Conservation (phyloP, 2,329 filamentous ascomycete genomes). For the Myriosclerotinia duriaeana region DNA sequence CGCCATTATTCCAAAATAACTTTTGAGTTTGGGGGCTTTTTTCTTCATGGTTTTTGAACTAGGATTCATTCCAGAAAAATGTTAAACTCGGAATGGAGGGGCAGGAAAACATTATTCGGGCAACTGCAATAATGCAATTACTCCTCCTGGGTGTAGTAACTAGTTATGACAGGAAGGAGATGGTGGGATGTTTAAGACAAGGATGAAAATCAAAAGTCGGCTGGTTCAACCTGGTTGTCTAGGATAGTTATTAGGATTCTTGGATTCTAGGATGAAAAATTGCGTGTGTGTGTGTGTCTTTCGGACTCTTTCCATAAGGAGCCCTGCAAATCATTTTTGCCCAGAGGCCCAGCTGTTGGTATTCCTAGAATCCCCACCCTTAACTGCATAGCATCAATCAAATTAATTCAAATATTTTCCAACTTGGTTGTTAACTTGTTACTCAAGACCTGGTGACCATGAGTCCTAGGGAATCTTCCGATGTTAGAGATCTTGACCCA, state of each 20-base stretch:
- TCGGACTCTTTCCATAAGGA: neutral
- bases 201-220: neutral
- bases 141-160: too few species aligned
- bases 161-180: too few species aligned
- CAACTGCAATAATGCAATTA: neutral
- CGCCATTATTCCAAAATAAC: neutral
- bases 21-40: constrained; percentile 12
- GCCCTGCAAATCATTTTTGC: constrained; percentile 17
- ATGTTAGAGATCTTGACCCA: neutral
- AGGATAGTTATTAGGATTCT: too few species aligned
- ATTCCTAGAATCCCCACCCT: neutral
- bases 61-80: neutral
- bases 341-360: neutral
- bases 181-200: neutral
- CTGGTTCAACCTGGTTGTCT: neutral
- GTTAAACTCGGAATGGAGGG: constrained; percentile 13
- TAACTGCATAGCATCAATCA: neutral
- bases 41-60: neutral
- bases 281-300: neutral
- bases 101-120: neutral
- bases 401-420: neutral
- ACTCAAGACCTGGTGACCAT: constrained; percentile 8
- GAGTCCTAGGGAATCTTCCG: constrained; percentile 8
- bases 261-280: neutral
- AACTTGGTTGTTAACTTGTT: neutral